Evolutionary conservation across 2,329 filamentous ascomycete species (phyloP), one percentile per base, ranked within the genome.

Genomic region (Pestalotiopsis sp.): DNA sequence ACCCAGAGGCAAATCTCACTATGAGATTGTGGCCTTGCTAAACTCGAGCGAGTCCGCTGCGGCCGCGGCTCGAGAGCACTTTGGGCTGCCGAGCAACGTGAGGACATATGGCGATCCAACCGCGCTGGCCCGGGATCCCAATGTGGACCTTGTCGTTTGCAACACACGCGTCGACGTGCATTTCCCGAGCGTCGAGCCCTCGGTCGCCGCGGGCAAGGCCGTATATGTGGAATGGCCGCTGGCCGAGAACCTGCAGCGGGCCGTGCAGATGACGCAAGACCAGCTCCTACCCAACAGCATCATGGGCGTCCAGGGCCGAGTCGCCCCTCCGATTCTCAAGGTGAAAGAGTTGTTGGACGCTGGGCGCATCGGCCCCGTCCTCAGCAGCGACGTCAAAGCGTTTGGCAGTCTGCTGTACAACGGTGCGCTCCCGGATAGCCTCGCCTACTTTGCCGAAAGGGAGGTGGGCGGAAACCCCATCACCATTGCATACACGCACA

Each of bases 151-250:
- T 0, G 85, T 91, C 1, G 84, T 90, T 4, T 84, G 84, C 70
- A 81, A 77, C 57, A 88, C 86, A 0, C 81, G 86, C 3, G 87
- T 88, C 0, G 86, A 89, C 68, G 81, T 81, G 1, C 88, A 91
- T 70, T 80, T 82, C 59, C 68, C 77, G 2, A 83, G 82, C 1
- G 78, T 82, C 0, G 77, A 80, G 17, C 84, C 87, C 0, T 84
- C 83, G 17, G 70, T 89, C 1, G 77, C 79, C 14, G 84, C 85
- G 0, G 88, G 87, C 0, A 89, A 90, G 74, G 73, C 78, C 0
- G 81, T 87, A 0, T 91, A 80, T 68, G 81, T 88, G 0, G 88
- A 91, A 77, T 91, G 88, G 86, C 88, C 87, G 5, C 78, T 90
- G 0, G 86, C 85, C 0, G 77, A 84, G 14, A 82, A 85, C 66